Conservation (phyloP, 1,284 basidiomycete species). For the Moesziomyces antarcticus region DNA sequence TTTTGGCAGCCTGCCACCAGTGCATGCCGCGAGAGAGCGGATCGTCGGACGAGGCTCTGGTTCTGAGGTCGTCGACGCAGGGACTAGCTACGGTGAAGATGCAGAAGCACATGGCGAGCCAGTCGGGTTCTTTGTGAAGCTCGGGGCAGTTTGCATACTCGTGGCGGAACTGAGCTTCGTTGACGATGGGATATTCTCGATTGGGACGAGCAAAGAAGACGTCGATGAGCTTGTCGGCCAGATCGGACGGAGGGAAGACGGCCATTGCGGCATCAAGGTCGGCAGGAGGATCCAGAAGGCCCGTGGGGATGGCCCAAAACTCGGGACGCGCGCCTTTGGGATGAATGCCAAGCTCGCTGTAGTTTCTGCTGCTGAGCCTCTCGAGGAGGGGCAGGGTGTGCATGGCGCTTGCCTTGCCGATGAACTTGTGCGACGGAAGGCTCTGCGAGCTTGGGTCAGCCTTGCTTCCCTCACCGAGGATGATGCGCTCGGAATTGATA, state of each 20-base stretch:
- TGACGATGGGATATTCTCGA: slow-evolving; percentile 53
- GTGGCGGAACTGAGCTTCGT: slow-evolving; percentile 48
- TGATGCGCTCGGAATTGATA: slow-evolving; percentile 23
- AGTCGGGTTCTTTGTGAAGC: slow-evolving; percentile 44
- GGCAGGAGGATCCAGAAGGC: slow-evolving; percentile 27
- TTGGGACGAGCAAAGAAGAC: slow-evolving; percentile 54
- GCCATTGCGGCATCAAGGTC: slow-evolving; percentile 3
- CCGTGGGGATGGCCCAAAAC: slow-evolving; percentile 40
- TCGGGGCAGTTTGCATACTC: slow-evolving; percentile 34
- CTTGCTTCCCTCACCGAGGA: slow-evolving; percentile 10
- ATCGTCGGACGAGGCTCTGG: slow-evolving; percentile 18
- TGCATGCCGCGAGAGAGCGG: slow-evolving; percentile 36
- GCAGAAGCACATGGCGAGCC: slow-evolving; percentile 36
- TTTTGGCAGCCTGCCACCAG: slow-evolving; percentile 41
- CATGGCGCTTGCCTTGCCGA: slow-evolving; percentile 58
- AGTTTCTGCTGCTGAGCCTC: slow-evolving; percentile 32
- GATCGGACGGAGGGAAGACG: slow-evolving; percentile 51
- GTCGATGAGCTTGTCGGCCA: slow-evolving; percentile 46
- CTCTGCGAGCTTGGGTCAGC: not conserved
- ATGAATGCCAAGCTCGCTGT: slow-evolving; percentile 21
- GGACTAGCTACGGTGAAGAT: slow-evolving; percentile 53
- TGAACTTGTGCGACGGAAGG: slow-evolving; percentile 36
- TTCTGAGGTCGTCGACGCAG: slow-evolving; percentile 39
- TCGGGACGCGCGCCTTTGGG: slow-evolving; percentile 32
- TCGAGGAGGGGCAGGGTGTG: slow-evolving; percentile 52